Percentiles rank a stretch among this genome's conserved stretches.
These are phyloP conservation scores for Agaricus bisporus DNA, from an alignment of 768 basidiomycete genomes.

Conservation along the genomic window DNA sequence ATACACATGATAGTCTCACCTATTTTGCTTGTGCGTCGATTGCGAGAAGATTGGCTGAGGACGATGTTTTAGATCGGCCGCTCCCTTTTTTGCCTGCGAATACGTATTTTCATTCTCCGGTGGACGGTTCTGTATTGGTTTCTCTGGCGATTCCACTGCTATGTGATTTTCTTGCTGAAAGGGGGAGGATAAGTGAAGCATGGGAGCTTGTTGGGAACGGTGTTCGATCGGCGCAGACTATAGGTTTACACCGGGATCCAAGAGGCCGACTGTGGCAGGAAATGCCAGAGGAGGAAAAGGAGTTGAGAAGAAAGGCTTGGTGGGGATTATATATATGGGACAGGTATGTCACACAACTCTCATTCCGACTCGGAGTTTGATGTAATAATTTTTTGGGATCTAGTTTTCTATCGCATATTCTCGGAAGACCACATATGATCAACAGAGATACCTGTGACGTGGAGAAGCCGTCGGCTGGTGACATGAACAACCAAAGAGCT, in stretches of 20 bases:
- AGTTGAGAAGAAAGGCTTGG: conserved; percentile 36
- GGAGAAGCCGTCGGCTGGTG: conserved; percentile 23
- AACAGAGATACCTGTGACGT: conserved; percentile 32
- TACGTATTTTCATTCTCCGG: conserved; percentile 21
- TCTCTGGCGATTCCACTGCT: conserved; percentile 42
- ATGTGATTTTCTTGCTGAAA: conserved; percentile 37
- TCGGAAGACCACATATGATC: conserved; percentile 41
- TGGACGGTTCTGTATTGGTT: conserved; percentile 40
- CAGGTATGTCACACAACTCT: conserved; percentile 24
- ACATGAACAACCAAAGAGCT: conserved; percentile 27
- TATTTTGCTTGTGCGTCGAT: conserved; percentile 38
- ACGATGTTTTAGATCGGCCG: conserved; percentile 32
- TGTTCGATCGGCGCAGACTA: conserved; percentile 31
- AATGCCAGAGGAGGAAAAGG: conserved; percentile 36
- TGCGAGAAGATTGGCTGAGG: conserved; percentile 41
- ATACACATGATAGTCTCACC: conserved; percentile 15
- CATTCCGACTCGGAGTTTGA: conserved; percentile 9
- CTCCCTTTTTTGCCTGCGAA: conserved; percentile 24
- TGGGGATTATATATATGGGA: conserved; percentile 38
- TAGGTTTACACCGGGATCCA: conserved; percentile 40
- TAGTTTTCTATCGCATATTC: conserved; percentile 36
- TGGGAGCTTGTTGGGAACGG: conserved; percentile 40
- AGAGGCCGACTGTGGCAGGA: conserved; percentile 34
- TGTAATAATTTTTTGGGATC: not conserved
- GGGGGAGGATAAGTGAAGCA: conserved; percentile 43